Percentiles rank a stretch among this genome's conserved stretches.
These are phyloP conservation scores for Medicago ruthenica DNA, from an alignment of 306 rosid species.

Conservation along the genomic window DNA sequence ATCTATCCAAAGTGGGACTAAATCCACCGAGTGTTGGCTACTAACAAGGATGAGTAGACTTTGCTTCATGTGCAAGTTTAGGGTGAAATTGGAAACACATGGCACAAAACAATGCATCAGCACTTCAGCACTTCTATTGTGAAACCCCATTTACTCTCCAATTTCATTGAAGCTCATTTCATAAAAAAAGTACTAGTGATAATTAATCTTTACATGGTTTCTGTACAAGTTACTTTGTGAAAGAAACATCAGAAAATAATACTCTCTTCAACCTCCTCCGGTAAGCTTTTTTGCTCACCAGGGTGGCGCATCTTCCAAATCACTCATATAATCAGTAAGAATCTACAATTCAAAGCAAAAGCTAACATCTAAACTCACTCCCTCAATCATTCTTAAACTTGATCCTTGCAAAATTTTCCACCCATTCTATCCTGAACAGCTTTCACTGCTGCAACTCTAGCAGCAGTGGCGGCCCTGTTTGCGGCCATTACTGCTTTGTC, in stretches of 20 bases:
- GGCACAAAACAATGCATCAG: background rate
- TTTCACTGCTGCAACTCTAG: slow-evolving; percentile 93
- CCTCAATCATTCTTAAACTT: slow-evolving; percentile 45
- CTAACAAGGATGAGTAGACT: background rate
- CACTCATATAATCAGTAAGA: slow-evolving; percentile 48
- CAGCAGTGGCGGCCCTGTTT: slow-evolving; percentile 88
- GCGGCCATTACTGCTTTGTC: slow-evolving; percentile 77
- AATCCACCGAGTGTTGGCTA: too few species aligned
- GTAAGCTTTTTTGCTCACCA: slow-evolving; percentile 57
- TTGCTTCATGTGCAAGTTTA: background rate
- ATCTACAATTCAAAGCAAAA: slow-evolving; percentile 59
- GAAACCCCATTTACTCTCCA: background rate
- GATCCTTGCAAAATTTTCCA: slow-evolving; percentile 73
- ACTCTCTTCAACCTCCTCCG: slow-evolving; percentile 68
- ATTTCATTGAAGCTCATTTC: slow-evolving; percentile 3
- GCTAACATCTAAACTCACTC: slow-evolving; percentile 41
- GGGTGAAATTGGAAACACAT: background rate
- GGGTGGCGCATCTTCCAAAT: slow-evolving; percentile 60
- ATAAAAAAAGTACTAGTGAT: slow-evolving; percentile 43
- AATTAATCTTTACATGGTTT: slow-evolving; percentile 52
- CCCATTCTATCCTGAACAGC: slow-evolving; percentile 88
- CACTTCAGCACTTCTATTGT: too few species aligned
- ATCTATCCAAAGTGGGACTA: too few species aligned
- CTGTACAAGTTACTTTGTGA: slow-evolving; percentile 67
- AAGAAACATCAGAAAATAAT: slow-evolving; percentile 52